phyloP scores from a whole-genome alignment of 306 rosid genomes.

The Castanea sativa region DNA sequence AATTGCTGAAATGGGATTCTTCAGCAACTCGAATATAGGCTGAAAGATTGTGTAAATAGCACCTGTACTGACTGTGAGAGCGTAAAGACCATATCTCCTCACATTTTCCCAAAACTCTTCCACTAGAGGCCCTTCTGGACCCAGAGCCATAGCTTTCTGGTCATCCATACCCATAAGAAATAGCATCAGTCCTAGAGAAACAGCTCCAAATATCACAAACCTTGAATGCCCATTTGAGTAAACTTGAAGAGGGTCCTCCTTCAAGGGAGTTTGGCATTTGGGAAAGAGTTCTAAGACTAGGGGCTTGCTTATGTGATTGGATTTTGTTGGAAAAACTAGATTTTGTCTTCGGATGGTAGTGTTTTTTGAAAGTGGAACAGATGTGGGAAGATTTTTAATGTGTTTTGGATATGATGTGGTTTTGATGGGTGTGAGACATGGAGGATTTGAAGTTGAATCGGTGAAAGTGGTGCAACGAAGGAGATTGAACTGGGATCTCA shows the following conservation, averaged over 20 bases:
- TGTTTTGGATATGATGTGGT: conserved; percentile 7
- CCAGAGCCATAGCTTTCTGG: conserved; percentile 75
- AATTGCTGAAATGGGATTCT: conserved; percentile 86
- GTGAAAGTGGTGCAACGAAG: conserved; percentile 22
- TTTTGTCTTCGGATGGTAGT: background rate
- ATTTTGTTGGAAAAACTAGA: background rate
- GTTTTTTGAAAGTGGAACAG: conserved; percentile 13
- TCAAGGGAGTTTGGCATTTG: background rate
- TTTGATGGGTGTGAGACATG: conserved; percentile 26
- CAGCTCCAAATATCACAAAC: conserved; percentile 56
- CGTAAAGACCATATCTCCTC: conserved; percentile 76
- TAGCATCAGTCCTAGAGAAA: conserved; percentile 59
- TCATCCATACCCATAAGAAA: conserved; percentile 47
- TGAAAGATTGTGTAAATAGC: conserved; percentile 64
- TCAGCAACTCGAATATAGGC: conserved; percentile 69
- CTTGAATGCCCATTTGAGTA: conserved; percentile 26
- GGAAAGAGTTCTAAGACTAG: conserved; percentile 12
- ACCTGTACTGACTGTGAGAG: conserved; percentile 84
- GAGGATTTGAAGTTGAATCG: conserved; percentile 20
- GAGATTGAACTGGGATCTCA: conserved; percentile 42
- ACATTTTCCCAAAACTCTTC: conserved; percentile 98
- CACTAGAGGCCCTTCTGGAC: conserved; percentile 87
- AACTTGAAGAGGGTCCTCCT: background rate
- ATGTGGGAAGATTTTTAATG: conserved; percentile 5
- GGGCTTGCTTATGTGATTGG: background rate